These are phyloP conservation scores for Massarina eburnea DNA, from an alignment of 2,329 filamentous ascomycete genomes.

Conservation along the genomic window DNA sequence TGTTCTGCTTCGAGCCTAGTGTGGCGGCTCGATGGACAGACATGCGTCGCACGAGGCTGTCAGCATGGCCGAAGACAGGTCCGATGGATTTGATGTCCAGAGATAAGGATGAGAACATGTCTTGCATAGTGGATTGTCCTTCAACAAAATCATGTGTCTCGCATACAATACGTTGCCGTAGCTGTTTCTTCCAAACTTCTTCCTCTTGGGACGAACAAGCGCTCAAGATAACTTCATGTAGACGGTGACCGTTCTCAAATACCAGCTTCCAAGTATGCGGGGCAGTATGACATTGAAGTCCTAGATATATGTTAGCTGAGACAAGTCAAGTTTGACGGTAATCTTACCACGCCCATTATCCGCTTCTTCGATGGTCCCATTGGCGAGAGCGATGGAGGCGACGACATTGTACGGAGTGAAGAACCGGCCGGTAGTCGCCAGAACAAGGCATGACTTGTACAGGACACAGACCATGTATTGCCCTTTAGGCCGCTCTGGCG, in stretches of 20 bases:
- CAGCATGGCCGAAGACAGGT: slow-evolving; percentile 71
- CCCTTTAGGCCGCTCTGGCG: slow-evolving; percentile 66
- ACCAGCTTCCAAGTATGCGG: slow-evolving; percentile 90
- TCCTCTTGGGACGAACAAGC: slow-evolving; percentile 83
- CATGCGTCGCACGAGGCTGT: slow-evolving; percentile 64
- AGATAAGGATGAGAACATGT: slow-evolving; percentile 64
- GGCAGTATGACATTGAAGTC: slow-evolving; percentile 82
- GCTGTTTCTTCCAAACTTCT: slow-evolving; percentile 72
- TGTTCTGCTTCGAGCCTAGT: slow-evolving; percentile 65
- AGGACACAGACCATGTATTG: slow-evolving; percentile 83
- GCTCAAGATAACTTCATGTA: slow-evolving; percentile 84
- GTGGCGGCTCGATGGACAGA: slow-evolving; percentile 81
- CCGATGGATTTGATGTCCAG: slow-evolving; percentile 75
- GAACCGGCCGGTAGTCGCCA: slow-evolving; percentile 68
- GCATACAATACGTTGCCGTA: slow-evolving; percentile 56
- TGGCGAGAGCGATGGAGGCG: slow-evolving; percentile 70
- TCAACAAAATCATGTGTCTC: slow-evolving; percentile 55
- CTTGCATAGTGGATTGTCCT: slow-evolving; percentile 49
- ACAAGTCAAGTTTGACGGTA: neutral
- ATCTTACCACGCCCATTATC: slow-evolving; percentile 71
- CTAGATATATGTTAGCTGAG: slow-evolving; percentile 47
- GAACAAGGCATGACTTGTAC: slow-evolving; percentile 77
- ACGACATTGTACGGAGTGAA: slow-evolving; percentile 71
- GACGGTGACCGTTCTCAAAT: slow-evolving; percentile 74
- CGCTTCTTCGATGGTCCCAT: slow-evolving; percentile 67